phyloP scores from a whole-genome alignment of 1,139 yeast genomes.

The Wickerhamiella pararugosa region DNA sequence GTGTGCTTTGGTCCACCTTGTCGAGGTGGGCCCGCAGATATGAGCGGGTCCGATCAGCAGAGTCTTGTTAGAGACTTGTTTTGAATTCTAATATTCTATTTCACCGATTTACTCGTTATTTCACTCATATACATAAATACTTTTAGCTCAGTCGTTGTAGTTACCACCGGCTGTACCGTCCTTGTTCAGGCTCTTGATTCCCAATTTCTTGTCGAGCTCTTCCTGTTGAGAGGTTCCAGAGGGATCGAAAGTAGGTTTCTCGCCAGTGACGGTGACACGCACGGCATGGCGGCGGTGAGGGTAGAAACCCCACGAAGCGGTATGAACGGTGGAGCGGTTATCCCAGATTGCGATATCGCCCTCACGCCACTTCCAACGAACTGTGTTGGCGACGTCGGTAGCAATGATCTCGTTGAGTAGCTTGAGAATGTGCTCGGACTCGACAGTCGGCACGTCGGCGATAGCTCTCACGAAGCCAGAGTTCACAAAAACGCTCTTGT shows the following conservation, averaged over 20 bases:
- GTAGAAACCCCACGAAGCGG: conserved; percentile 33
- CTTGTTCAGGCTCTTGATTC: conserved; percentile 11
- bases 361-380: conserved; percentile 43
- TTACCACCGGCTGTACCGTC: conserved; percentile 14
- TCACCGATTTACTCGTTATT: background rate
- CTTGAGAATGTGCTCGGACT: conserved; percentile 40
- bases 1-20: no score
- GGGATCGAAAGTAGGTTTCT: conserved; percentile 20
- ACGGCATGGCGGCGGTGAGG: conserved; percentile 47
- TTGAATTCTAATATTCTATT: background rate
- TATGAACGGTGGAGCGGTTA: conserved; percentile 48
- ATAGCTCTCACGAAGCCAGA: conserved; percentile 48
- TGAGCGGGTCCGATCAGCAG: no score
- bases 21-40: no score
- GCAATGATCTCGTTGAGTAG: conserved; percentile 40
- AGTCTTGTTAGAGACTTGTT: background rate
- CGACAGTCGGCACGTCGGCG: conserved; percentile 50
- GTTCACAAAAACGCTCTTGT: conserved; percentile 44
- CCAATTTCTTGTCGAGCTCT: conserved; percentile 11
- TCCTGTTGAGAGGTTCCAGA: conserved; percentile 18
- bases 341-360: conserved; percentile 61
- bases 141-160: conserved; percentile 12
- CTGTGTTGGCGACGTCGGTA: conserved; percentile 37
- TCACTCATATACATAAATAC: background rate
- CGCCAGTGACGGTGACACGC: conserved; percentile 54